Evolutionary conservation across 1,284 basidiomycete genomes (phyloP).

Genomic region (Coniferiporia sulphurascens): DNA sequence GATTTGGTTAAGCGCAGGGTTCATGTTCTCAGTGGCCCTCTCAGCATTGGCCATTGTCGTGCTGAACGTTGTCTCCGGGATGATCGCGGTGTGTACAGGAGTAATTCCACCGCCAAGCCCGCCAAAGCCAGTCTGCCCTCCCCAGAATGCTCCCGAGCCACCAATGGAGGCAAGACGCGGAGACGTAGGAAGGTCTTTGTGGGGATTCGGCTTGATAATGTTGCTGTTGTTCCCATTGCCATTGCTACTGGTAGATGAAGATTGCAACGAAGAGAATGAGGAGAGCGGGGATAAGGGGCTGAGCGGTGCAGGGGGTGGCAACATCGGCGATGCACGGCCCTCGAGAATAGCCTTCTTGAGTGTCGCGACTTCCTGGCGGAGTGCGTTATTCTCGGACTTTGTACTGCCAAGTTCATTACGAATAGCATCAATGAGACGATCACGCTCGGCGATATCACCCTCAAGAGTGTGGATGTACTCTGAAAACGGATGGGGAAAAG

Average conservation of each 20-base stretch:
- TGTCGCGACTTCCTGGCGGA: constrained; percentile 79
- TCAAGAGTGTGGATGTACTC: constrained; percentile 94
- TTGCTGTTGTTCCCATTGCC: constrained; percentile 17
- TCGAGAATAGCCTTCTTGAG: constrained; percentile 78
- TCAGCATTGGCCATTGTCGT: constrained; percentile 26
- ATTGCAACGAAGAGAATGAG: constrained; percentile 25
- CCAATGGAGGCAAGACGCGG: constrained; percentile 42
- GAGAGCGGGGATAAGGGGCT: constrained; percentile 32
- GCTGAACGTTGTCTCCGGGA: constrained; percentile 46
- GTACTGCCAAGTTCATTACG: constrained; percentile 79
- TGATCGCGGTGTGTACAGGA: constrained; percentile 79
- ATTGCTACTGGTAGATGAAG: constrained; percentile 7
- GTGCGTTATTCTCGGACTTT: constrained; percentile 77
- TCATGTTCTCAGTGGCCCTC: constrained; percentile 73
- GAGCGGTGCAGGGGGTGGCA: constrained; percentile 44
- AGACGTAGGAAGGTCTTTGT: constrained; percentile 76
- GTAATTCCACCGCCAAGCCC: constrained; percentile 48
- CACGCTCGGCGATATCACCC: constrained; percentile 89
- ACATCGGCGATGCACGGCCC: constrained; percentile 40
- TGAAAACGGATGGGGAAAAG: constrained; percentile 23
- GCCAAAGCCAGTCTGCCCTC: constrained; percentile 45
- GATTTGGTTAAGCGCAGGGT: constrained; percentile 60
- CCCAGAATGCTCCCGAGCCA: constrained; percentile 60
- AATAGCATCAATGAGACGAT: constrained; percentile 85
- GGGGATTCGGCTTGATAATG: constrained; percentile 67